Evolutionary conservation across 768 basidiomycete genomes (phyloP).

Genomic region (Psilocybe tampanensis): DNA sequence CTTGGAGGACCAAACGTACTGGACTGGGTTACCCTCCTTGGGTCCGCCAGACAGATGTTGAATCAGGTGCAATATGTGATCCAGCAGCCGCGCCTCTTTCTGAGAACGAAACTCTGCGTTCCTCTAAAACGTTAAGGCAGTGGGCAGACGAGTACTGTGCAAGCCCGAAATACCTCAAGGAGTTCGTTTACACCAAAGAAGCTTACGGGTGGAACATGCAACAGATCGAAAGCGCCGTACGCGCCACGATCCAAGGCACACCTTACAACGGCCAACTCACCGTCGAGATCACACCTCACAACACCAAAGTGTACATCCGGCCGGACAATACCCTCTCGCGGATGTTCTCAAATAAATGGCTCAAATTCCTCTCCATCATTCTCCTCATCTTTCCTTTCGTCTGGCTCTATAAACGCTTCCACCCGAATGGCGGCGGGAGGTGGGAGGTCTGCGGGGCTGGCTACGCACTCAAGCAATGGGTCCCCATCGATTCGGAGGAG

Average conservation of each 20-base stretch:
- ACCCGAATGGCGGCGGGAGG: constrained; percentile 64
- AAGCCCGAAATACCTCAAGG: constrained; percentile 71
- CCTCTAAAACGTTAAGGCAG: constrained; percentile 63
- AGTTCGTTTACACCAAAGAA: constrained; percentile 77
- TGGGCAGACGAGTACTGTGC: constrained; percentile 88
- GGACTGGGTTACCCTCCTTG: constrained; percentile 54
- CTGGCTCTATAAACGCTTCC: constrained; percentile 78
- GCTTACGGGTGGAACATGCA: constrained; percentile 50
- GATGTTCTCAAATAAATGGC: constrained; percentile 68
- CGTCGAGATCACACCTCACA: constrained; percentile 51
- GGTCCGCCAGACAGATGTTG: constrained; percentile 26
- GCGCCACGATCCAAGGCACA: constrained; percentile 43
- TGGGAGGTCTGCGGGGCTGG: constrained; percentile 81
- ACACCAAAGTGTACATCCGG: constrained; percentile 60
- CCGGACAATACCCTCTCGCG: constrained; percentile 69
- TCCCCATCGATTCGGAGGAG: constrained; percentile 28
- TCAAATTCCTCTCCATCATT: constrained; percentile 69
- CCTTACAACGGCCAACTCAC: constrained; percentile 47
- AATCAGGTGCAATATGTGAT: constrained; percentile 10
- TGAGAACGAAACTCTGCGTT: constrained; percentile 39
- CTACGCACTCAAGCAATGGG: constrained; percentile 66
- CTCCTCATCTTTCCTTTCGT: constrained; percentile 78
- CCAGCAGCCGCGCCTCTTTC: constrained; percentile 7
- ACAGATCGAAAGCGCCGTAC: constrained; percentile 39
- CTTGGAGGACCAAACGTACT: constrained; percentile 46